Evolutionary conservation across 1,284 basidiomycete genomes (phyloP).

Genomic region (Schizophyllum commune): DNA sequence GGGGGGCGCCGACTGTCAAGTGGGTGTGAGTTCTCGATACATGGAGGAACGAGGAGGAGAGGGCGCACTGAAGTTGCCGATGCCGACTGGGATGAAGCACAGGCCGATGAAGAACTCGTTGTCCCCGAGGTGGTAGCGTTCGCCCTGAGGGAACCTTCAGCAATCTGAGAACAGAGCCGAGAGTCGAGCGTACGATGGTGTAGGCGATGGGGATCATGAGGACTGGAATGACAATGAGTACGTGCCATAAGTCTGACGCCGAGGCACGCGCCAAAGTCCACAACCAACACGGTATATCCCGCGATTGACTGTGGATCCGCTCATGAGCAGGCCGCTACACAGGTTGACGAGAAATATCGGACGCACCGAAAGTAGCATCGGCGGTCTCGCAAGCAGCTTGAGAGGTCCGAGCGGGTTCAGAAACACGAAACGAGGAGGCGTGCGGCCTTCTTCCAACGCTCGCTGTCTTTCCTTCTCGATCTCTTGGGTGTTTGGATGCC

Average conservation of each 20-base stretch:
- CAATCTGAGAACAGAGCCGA: too few species aligned
- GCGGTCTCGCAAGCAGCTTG: constrained; percentile 47
- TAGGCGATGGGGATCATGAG: constrained; percentile 34
- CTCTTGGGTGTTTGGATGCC: constrained; percentile 39
- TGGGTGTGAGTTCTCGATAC: background rate
- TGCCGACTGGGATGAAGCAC: constrained; percentile 50
- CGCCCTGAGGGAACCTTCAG: constrained; percentile 43
- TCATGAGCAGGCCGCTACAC: too few species aligned
- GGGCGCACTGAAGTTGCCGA: constrained; percentile 50
- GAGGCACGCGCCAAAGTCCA: constrained; percentile 39
- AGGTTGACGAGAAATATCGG: background rate
- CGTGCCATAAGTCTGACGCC: background rate
- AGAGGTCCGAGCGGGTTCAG: constrained; percentile 56
- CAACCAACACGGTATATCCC: constrained; percentile 28
- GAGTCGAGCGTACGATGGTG: too few species aligned
- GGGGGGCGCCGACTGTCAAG: constrained; percentile 25
- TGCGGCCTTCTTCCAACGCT: constrained; percentile 16
- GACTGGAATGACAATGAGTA: constrained; percentile 19
- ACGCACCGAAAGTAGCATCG: constrained; percentile 48
- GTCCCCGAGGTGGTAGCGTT: constrained; percentile 44
- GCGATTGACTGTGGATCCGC: constrained; percentile 29
- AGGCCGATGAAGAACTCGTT: constrained; percentile 54
- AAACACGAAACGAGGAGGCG: constrained; percentile 34
- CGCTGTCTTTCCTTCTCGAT: constrained; percentile 26
- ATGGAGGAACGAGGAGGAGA: background rate